phyloP scores from a whole-genome alignment of 1,284 basidiomycete genomes.

The Pseudozyma tsukubaensis region DNA sequence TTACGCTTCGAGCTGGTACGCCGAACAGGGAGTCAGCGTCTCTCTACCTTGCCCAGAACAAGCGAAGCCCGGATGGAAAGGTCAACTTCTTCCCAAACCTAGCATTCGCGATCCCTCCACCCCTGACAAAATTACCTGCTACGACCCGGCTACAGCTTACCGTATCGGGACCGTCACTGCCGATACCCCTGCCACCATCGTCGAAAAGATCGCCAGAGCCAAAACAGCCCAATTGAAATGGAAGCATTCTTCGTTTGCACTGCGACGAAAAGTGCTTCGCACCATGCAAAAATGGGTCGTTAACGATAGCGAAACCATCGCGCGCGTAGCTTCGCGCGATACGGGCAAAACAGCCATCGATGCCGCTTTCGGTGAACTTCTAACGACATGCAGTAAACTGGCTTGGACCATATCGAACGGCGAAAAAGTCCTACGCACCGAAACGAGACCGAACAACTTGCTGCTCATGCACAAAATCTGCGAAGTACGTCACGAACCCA shows the following conservation, averaged over 20 bases:
- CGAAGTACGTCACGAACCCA: conserved; percentile 86
- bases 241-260: conserved; percentile 79
- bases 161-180: conserved; percentile 79
- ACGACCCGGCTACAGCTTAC: conserved; percentile 86
- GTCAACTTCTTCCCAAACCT: conserved; percentile 34
- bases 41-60: conserved; percentile 40
- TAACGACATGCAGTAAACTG: conserved; percentile 64
- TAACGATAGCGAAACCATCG: conserved; percentile 84
- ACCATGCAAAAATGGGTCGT: conserved; percentile 91
- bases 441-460: conserved; percentile 73
- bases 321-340: conserved; percentile 89
- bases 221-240: conserved; percentile 78
- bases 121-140: conserved; percentile 80
- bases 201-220: conserved; percentile 77
- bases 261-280: conserved; percentile 82
- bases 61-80: conserved; percentile 52
- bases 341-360: conserved; percentile 86
- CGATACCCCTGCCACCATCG: conserved; percentile 78
- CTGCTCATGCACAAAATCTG: conserved; percentile 84
- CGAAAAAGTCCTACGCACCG: conserved; percentile 48
- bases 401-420: conserved; percentile 60
- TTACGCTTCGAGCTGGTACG: conserved; percentile 6
- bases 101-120: conserved; percentile 16
- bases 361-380: conserved; percentile 71
- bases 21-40: conserved; percentile 33